Evolutionary conservation across 2,329 filamentous ascomycete species (phyloP).

Genomic region (Pestalotiopsis sp.): DNA sequence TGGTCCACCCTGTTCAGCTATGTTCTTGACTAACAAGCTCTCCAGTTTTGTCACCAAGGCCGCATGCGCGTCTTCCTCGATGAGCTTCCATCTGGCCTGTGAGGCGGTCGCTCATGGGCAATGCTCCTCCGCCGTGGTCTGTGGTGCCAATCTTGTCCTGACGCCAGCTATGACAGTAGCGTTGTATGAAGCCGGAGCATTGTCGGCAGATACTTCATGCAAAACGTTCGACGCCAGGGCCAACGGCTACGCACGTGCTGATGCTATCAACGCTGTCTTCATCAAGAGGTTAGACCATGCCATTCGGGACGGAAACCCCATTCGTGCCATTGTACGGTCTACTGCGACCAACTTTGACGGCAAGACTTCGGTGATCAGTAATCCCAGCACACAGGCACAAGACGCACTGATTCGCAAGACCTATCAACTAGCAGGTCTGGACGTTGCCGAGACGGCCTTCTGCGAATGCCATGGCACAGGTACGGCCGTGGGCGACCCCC

Average conservation of each 20-base stretch:
- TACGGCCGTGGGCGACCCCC: slow-evolving; percentile 10
- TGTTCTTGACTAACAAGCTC: background rate
- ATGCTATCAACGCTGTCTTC: slow-evolving; percentile 41
- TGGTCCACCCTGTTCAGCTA: slow-evolving; percentile 16
- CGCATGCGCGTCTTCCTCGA: slow-evolving; percentile 37
- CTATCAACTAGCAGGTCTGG: background rate
- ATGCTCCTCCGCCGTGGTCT: slow-evolving; percentile 32
- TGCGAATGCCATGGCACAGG: slow-evolving; percentile 13
- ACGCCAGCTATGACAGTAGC: slow-evolving; percentile 24
- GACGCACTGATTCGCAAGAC: slow-evolving; percentile 5
- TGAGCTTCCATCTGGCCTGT: slow-evolving; percentile 35
- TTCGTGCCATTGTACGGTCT: slow-evolving; percentile 33
- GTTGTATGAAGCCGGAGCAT: slow-evolving; percentile 12
- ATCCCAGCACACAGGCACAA: background rate
- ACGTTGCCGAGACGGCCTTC: slow-evolving; percentile 3
- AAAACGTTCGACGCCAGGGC: slow-evolving; percentile 38
- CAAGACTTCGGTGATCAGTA: background rate
- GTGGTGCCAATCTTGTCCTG: slow-evolving; percentile 30
- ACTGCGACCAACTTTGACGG: slow-evolving; percentile 6
- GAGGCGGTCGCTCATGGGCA: slow-evolving; percentile 28
- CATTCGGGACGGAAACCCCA: slow-evolving; percentile 41
- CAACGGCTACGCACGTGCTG: slow-evolving; percentile 47
- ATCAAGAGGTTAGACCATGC: slow-evolving; percentile 45
- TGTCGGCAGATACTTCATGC: slow-evolving; percentile 24
- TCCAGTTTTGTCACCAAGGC: slow-evolving; percentile 29